Conservation (phyloP, 768 basidiomycete species). For the Boletus fagicola region DNA sequence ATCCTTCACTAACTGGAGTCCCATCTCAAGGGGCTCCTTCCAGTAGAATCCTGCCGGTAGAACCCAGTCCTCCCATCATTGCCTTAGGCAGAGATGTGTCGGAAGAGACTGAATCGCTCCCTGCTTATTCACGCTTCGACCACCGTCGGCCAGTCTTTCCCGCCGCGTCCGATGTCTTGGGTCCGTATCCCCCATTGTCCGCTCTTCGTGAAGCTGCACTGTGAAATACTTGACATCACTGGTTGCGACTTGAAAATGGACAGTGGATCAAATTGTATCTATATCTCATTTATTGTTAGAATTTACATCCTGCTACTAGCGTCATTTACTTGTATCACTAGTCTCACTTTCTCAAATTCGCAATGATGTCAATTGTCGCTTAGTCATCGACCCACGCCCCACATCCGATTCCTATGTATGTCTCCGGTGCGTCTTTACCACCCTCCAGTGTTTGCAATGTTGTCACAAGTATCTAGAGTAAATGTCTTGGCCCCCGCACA, state of each 20-base stretch:
- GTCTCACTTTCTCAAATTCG: neutral
- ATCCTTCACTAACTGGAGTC: conserved; percentile 18
- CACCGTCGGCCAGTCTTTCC: conserved; percentile 18
- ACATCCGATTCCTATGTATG: too few relatives aligned
- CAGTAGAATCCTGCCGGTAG: neutral
- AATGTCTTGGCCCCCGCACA: conserved; percentile 23
- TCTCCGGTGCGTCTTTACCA: too few relatives aligned
- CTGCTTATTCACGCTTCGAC: conserved; percentile 32
- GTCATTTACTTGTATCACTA: neutral
- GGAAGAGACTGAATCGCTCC: conserved; percentile 16
- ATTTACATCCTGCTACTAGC: neutral
- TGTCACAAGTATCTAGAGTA: conserved; percentile 20
- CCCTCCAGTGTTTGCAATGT: conserved; percentile 27
- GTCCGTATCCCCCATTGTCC: conserved; percentile 30
- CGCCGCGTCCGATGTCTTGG: conserved; percentile 19
- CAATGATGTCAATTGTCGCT: neutral
- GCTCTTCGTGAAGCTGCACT: neutral
- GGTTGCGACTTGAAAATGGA: neutral
- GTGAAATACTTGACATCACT: neutral
- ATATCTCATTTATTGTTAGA: conserved; percentile 5
- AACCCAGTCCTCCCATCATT: neutral
- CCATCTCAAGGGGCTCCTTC: conserved; percentile 5
- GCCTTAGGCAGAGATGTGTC: neutral
- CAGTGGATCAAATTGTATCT: neutral
- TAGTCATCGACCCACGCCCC: conserved; percentile 12